Conservation (phyloP, 257 asterid genomes). For the Gentiana straminea region DNA sequence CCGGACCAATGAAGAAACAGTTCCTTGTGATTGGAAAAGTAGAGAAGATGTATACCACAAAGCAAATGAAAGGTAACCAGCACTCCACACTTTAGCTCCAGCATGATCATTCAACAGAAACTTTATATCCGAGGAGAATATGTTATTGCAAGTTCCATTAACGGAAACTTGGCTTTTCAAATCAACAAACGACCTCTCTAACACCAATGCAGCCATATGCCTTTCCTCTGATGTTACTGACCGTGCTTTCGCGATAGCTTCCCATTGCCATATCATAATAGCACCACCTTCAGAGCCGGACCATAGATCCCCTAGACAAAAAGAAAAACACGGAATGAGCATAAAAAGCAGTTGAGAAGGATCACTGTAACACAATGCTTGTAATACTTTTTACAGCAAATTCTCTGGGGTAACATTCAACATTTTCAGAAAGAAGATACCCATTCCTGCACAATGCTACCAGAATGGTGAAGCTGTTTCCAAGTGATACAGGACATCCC, state of each 20-base stretch:
- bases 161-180: slow-evolving; percentile 53
- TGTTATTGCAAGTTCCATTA: slow-evolving; percentile 51
- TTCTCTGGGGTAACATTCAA: too few relatives aligned
- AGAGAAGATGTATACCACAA: slow-evolving; percentile 52
- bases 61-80: slow-evolving; percentile 66
- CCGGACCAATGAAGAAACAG: not conserved
- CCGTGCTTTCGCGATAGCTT: slow-evolving; percentile 78
- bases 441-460: too few relatives aligned
- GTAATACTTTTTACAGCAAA: too few relatives aligned
- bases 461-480: too few relatives aligned
- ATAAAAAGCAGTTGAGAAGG: not conserved
- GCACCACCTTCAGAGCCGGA: slow-evolving; percentile 92
- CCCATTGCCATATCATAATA: slow-evolving; percentile 93
- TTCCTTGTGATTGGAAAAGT: not conserved
- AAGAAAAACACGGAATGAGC: slow-evolving; percentile 16
- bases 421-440: too few relatives aligned
- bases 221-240: slow-evolving; percentile 56
- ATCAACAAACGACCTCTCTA: slow-evolving; percentile 88
- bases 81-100: slow-evolving; percentile 81
- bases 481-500: too few relatives aligned
- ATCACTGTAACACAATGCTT: not conserved
- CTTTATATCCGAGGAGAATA: slow-evolving; percentile 75
- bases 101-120: slow-evolving; percentile 59
- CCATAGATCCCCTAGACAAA: slow-evolving; percentile 84
- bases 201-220: slow-evolving; percentile 69